Base-by-base conservation (phyloP, 805 yeast species). In the Candida endomychidarum region DNA sequence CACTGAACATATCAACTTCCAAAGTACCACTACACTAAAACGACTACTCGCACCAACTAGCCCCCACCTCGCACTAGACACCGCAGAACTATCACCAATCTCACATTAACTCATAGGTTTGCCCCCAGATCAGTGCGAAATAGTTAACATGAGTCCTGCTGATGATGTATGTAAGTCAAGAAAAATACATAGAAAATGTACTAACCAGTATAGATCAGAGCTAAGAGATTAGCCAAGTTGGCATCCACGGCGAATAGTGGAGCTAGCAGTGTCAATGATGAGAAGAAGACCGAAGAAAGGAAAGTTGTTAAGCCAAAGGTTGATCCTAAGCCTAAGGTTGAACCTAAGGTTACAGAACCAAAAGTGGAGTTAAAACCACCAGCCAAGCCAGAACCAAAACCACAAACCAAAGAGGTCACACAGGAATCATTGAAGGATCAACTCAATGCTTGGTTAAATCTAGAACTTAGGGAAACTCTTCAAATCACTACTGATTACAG, bases 161-260 rank as follows among this genome's bases (percentile, higher is more conserved):
- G 48, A 48, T 21, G 51, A 48, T 24, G 48, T 42, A 45, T 34
- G 51, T 47, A 40, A 4, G 11, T 9, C 15, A 11, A 12, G 14
- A 18, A 2, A 8, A 30, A 12, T 28, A 16, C n/a, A 6, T 17
- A 9, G 6, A 33, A 4, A 17, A 24, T 5, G 20, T 50, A 46
- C 53, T 52, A 50, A 52, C 49, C 47, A 37, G 24, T 37, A 12
- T 44, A 71, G 75, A 74, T 74, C 19, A 61, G 79, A 42, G 73
- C 74, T 37, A 74, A 74, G 47, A 57, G 85, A 32, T 60, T 79
- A 47, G 85, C 84, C 4, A 68, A 67, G 43, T 62, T 79, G 41
- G 68, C 50, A 9, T 50, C 50, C 5, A 22, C 12, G 7, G 20
- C 26, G n/a, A n/a, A n/a, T n/a, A n/a, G n/a, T n/a, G n/a, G n/a